These are phyloP conservation scores for Suillus occidentalis DNA, from an alignment of 768 basidiomycete genomes.

Conservation along the genomic window DNA sequence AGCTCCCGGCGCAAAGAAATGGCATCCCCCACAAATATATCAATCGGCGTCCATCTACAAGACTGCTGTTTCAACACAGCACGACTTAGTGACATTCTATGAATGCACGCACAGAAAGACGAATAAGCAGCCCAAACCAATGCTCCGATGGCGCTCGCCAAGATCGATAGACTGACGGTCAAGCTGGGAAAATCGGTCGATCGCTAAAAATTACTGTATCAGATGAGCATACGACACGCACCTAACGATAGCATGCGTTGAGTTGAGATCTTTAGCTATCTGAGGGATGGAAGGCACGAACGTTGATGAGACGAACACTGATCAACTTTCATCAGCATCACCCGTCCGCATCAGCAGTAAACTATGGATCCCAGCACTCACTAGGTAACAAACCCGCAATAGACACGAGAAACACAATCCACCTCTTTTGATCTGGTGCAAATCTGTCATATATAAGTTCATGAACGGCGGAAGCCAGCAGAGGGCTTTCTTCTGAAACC, in stretches of 20 bases:
- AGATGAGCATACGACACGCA: slow-evolving; percentile 16
- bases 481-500: slow-evolving; percentile 29
- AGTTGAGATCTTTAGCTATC: slow-evolving; percentile 62
- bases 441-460: slow-evolving; percentile 60
- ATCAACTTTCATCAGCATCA: not conserved
- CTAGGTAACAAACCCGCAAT: slow-evolving; percentile 63
- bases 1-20: slow-evolving; percentile 50
- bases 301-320: slow-evolving; percentile 67
- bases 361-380: slow-evolving; percentile 30
- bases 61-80: not conserved
- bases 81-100: slow-evolving; percentile 3
- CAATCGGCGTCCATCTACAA: slow-evolving; percentile 57
- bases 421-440: slow-evolving; percentile 44
- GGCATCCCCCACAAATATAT: slow-evolving; percentile 52
- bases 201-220: not conserved
- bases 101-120: slow-evolving; percentile 38
- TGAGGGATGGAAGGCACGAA: slow-evolving; percentile 78
- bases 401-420: slow-evolving; percentile 58
- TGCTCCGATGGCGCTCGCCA: slow-evolving; percentile 41
- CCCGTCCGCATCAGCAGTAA: not conserved
- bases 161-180: slow-evolving; percentile 48
- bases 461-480: slow-evolving; percentile 17
- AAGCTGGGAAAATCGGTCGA: slow-evolving; percentile 25
- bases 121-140: slow-evolving; percentile 49
- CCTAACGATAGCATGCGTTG: slow-evolving; percentile 61